Percentiles rank a stretch among this genome's conserved stretches.
Evolutionary conservation across 306 rosid species (phyloP).

Genomic region (Prunus fruticosa): DNA sequence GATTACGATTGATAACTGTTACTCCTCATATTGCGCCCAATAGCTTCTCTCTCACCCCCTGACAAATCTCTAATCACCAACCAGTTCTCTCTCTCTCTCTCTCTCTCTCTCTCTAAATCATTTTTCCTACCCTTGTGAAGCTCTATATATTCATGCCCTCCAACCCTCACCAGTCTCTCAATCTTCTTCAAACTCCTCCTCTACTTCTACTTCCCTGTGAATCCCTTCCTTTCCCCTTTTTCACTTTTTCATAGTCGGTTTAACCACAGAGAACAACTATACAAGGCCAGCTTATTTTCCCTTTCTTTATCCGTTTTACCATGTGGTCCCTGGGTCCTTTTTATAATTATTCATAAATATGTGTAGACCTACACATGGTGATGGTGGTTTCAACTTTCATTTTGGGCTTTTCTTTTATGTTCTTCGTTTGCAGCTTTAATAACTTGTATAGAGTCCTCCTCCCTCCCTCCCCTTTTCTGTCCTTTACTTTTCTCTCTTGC

Average conservation of each 20-base stretch:
- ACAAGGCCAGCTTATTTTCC: neutral
- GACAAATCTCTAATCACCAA: slow-evolving; percentile 40
- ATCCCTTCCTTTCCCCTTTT: neutral
- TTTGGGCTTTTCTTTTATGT: neutral
- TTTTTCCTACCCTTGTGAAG: slow-evolving; percentile 18
- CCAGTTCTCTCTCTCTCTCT: too few species aligned
- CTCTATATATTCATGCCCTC: slow-evolving; percentile 36
- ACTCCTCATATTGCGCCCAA: neutral
- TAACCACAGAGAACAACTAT: neutral
- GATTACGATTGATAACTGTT: slow-evolving; percentile 77
- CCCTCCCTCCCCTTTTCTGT: neutral
- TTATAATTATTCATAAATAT: neutral
- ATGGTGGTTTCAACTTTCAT: neutral
- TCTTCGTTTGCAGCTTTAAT: neutral
- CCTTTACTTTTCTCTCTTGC: slow-evolving; percentile 17
- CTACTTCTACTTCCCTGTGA: neutral
- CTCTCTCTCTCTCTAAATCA: slow-evolving; percentile 6
- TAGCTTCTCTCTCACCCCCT: slow-evolving; percentile 27
- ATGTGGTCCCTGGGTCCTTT: slow-evolving; percentile 21
- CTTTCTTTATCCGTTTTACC: neutral
- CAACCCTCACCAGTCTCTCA: slow-evolving; percentile 23
- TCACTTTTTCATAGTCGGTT: neutral
- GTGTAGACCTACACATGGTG: neutral
- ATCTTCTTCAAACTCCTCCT: slow-evolving; percentile 4
- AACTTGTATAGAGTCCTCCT: neutral